Percentiles rank a stretch among this genome's conserved stretches.
phyloP scores from a whole-genome alignment of 306 rosid species.

The Vicia villosa region DNA sequence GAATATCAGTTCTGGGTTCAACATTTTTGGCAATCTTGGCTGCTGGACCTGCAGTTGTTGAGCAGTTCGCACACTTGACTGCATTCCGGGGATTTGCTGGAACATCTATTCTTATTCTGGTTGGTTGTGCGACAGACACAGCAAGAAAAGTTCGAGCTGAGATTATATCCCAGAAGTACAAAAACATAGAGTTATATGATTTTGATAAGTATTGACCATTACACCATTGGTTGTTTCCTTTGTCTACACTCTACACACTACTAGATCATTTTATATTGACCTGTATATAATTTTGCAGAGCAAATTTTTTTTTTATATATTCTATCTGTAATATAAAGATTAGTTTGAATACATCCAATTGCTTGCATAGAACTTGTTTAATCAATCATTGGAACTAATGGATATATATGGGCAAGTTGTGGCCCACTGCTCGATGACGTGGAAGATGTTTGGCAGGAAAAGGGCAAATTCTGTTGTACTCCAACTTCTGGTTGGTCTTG shows the following conservation, averaged over 20 bases:
- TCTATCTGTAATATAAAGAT: slow-evolving; percentile 1
- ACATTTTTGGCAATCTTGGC: slow-evolving; percentile 87
- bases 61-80: slow-evolving; percentile 85
- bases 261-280: slow-evolving; percentile 30
- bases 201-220: slow-evolving; percentile 60
- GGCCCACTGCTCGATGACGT: no score
- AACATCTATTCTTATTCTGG: slow-evolving; percentile 94
- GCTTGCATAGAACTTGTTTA: background rate
- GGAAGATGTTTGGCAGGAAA: background rate
- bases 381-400: background rate
- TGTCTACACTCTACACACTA: background rate
- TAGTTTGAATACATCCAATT: background rate
- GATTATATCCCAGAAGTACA: slow-evolving; percentile 92
- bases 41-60: slow-evolving; percentile 88
- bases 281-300: slow-evolving; percentile 49
- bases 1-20: slow-evolving; percentile 96
- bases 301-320: slow-evolving; percentile 6
- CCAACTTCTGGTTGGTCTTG: no score
- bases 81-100: slow-evolving; percentile 97
- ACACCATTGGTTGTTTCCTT: slow-evolving; percentile 13
- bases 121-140: slow-evolving; percentile 95
- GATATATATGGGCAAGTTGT: background rate
- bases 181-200: slow-evolving; percentile 90
- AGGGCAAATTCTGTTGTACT: no score
- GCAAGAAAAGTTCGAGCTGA: slow-evolving; percentile 96